A percentile compares a stretch with the other conserved stretches of the same genome.
These are phyloP conservation scores for Diutina ranongensis DNA, from an alignment of 1,139 yeast species.

Conservation along the genomic window DNA sequence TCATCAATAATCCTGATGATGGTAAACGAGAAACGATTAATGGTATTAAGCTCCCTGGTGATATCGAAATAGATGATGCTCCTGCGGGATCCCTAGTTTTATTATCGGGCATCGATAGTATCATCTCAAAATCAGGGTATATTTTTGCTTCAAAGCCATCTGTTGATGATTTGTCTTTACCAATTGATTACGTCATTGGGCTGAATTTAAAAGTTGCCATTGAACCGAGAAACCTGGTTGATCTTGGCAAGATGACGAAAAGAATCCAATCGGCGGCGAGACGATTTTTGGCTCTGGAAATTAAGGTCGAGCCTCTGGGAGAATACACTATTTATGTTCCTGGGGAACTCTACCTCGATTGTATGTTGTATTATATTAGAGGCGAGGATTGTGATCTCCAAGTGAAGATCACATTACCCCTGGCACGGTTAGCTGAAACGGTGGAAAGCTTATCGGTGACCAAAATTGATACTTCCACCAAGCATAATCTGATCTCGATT, in stretches of 20 bases:
- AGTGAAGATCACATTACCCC: slow-evolving; percentile 77
- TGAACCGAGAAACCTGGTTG: slow-evolving; percentile 73
- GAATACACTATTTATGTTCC: slow-evolving; percentile 73
- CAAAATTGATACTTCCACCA: slow-evolving; percentile 44
- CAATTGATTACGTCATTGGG: slow-evolving; percentile 29
- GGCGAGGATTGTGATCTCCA: slow-evolving; percentile 49
- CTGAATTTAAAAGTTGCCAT: slow-evolving; percentile 75
- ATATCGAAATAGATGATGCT: slow-evolving; percentile 41
- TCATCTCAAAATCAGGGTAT: slow-evolving; percentile 45
- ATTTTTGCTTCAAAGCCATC: slow-evolving; percentile 10
- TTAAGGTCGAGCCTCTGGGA: slow-evolving; percentile 80
- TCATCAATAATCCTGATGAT: not conserved
- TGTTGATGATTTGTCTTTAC: not conserved
- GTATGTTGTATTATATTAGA: slow-evolving; percentile 69
- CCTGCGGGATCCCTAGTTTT: slow-evolving; percentile 58
- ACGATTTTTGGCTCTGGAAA: slow-evolving; percentile 52
- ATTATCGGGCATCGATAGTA: slow-evolving; percentile 48
- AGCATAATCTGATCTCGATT: slow-evolving; percentile 49
- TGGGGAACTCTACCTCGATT: slow-evolving; percentile 85
- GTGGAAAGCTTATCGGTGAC: slow-evolving; percentile 57
- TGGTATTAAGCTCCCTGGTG: slow-evolving; percentile 52
- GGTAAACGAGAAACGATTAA: slow-evolving; percentile 23
- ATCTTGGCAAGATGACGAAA: slow-evolving; percentile 58
- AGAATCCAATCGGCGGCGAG: slow-evolving; percentile 54
- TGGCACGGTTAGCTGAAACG: slow-evolving; percentile 73